Base-by-base conservation (phyloP, 1,284 basidiomycete genomes). In the Ustilago crameri region DNA sequence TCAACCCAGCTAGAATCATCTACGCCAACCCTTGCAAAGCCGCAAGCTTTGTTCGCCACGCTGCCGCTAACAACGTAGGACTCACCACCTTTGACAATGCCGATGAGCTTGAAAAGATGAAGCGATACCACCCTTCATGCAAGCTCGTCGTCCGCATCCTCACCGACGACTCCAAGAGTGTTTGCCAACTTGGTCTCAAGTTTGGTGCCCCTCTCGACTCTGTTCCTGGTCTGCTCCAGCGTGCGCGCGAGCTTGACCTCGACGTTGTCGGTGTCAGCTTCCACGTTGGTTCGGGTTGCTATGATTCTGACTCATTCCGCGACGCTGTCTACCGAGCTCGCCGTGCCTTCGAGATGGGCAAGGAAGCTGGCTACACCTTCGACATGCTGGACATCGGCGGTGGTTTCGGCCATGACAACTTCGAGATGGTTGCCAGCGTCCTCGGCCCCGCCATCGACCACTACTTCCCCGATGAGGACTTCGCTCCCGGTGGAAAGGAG, bases 1-100 rank as follows among this genome's bases (percentile, higher is more conserved):
- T 84, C 52, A 75, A 78, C 22, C 80, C 83, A 2, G 83, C 85
- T 51, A 88, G 91, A 61, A 92, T 99, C 86, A 93, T 98, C 82
- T 99, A 95, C 82, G 96, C 96, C 75, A 99, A 98, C 85, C 96
- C 96, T 0, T 98, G 95, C 90, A 98, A 99, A 86, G 93, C 95
- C 1, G 87, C 89, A 9, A 95, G 93, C 9, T 97, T 96, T 85
- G 89, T 98, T 74, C 91, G 93, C 58, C 89, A 90, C 74, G 92
- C 96, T 14, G 89, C 89, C 35, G 88, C 88, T 71, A 85, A 87
- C 26, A 90, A 91, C 23, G 93, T 98, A 46, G 88, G 92, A 78
- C 90, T 89, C 85, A 97, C 97, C 92, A 98, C 95, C 0, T 98
- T 99, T 82, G 96, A 99, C 86, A 99, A 98, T 85, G 88, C 88